Base-by-base conservation (phyloP, 2,329 filamentous ascomycete genomes). In the Penicillium freii region DNA sequence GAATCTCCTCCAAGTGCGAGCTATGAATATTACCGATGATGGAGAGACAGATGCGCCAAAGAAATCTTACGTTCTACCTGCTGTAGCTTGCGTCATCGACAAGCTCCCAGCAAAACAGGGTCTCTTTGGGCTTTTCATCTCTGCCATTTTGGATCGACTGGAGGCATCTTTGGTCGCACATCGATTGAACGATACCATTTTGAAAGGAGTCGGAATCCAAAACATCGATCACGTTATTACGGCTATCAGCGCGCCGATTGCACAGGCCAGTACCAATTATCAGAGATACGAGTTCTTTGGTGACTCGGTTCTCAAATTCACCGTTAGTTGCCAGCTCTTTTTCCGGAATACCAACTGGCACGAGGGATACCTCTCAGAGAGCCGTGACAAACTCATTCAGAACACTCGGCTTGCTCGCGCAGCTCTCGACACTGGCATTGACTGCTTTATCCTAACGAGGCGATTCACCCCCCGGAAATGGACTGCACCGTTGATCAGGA, bases 261-360 rank as follows among this genome's bases (percentile, higher is more conserved):
- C 90, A 0, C 69, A 73, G 2, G 85, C 87, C 47, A 71, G 76
- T 1, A 81, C 80, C 0, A 83, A 96, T 62, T 97, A 97, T 69
- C 89, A 97, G 66, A 81, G 89, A 3, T 78, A 96, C 0, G 94
- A 97, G 70, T 95, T 95, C 64, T 77, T 97, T 0, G 94, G 94
- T 0, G 93, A 97, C 67, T 86, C 86, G 0, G 80, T 96, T 1
- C 79, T 97, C 38, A 97, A 97, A 67, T 84, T 88, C 56, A 85
- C 84, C 46, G 81, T 88, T 0, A 85, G 86, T 0, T 71, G 91
- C 1, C 87, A 91, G 54, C 79, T 92, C 5, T 79, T 82, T 69
- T 80, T 81, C 19, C 69, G 80, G 33, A 73, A 92, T 59, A 83
- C 83, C 0, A 75, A 80, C 5, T 91, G 85, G 81, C 90, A 90